Conservation (phyloP, 1,284 basidiomycete genomes). For the Peniophora sp. region DNA sequence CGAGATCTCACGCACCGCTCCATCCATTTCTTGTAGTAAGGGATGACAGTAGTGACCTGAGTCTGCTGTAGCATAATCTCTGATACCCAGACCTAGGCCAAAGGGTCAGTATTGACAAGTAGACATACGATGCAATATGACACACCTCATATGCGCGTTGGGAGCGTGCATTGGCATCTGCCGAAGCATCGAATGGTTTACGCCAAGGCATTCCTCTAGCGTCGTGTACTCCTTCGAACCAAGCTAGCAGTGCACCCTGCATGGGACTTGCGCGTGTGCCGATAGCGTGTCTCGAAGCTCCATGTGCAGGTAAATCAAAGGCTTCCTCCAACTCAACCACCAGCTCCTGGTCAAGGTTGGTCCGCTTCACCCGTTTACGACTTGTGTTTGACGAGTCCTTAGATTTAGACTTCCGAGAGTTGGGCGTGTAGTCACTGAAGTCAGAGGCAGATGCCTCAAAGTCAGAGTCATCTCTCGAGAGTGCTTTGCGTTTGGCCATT, state of each 20-base stretch:
- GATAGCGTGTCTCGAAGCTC: not conserved
- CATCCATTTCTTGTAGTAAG: slow-evolving; percentile 86
- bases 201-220: not conserved
- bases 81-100: slow-evolving; percentile 73
- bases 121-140: not conserved
- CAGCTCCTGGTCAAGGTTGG: not conserved
- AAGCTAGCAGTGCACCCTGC: not conserved
- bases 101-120: not conserved
- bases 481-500: not conserved
- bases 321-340: not conserved
- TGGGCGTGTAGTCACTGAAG: not conserved
- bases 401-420: not conserved
- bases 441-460: not conserved
- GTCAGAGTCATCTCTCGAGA: not conserved
- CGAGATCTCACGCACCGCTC: slow-evolving; percentile 42
- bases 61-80: slow-evolving; percentile 99
- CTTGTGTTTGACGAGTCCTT: not conserved
- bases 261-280: not conserved
- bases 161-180: not conserved
- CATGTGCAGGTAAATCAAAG: not conserved
- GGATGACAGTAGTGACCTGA: slow-evolving; percentile 83
- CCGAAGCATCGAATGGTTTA: not conserved
- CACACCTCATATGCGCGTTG: slow-evolving; percentile 1
- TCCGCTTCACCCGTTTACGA: not conserved
- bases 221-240: not conserved